Percentiles rank a stretch among this genome's conserved stretches.
Evolutionary conservation across 306 rosid species (phyloP).

Genomic region (Citrullus amarus): DNA sequence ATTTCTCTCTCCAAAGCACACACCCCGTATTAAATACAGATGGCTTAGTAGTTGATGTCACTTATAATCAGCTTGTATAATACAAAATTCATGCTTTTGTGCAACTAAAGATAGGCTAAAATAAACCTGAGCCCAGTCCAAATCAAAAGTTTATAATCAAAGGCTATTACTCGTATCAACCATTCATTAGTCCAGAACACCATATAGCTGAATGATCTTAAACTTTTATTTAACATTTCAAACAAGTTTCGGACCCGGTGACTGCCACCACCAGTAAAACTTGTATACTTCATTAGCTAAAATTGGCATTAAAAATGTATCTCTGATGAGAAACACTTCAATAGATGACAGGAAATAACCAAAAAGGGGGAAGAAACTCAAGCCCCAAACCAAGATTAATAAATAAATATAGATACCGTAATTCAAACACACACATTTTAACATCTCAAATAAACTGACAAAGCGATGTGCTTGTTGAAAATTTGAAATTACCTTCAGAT

Average conservation of each 20-base stretch:
- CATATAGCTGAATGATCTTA: background rate
- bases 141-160: background rate
- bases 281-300: background rate
- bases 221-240: background rate
- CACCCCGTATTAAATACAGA: background rate
- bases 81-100: background rate
- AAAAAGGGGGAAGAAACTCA: background rate
- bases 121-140: background rate
- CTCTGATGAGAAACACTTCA: background rate
- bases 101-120: background rate
- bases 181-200: background rate
- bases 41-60: background rate
- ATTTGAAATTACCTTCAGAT: slow-evolving; percentile 39
- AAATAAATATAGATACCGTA: background rate
- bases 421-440: background rate
- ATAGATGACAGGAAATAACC: background rate
- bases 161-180: no score
- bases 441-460: background rate
- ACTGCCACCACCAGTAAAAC: background rate
- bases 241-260: background rate
- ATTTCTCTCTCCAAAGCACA: no score
- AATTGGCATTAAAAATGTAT: background rate
- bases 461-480: background rate
- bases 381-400: background rate
- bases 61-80: background rate